A percentile compares a stretch with the other conserved stretches of the same genome.
Evolutionary conservation across 495 filamentous ascomycete species (phyloP).

Genomic region (Tuber melanosporum): DNA sequence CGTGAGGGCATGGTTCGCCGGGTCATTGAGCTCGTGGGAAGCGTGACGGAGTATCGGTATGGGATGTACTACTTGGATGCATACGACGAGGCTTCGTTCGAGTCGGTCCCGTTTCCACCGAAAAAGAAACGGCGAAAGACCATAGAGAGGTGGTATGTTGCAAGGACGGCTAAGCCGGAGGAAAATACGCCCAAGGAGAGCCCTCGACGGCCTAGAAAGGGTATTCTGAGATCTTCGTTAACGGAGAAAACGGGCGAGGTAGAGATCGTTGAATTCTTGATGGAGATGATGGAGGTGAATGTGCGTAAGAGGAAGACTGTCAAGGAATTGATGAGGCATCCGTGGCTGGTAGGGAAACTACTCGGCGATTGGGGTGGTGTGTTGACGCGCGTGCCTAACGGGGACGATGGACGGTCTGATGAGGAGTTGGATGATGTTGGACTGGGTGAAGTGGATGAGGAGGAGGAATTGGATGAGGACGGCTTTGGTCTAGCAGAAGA

Average conservation of each 20-base stretch:
- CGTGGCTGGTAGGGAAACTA: conserved; percentile 32
- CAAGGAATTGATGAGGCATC: conserved; percentile 24
- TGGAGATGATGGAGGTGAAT: conserved; percentile 34
- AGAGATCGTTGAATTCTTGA: conserved; percentile 19
- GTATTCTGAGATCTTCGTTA: conserved; percentile 14
- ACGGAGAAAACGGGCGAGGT: conserved; percentile 13
- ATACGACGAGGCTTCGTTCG: conserved; percentile 28
- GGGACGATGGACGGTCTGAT: conserved; percentile 4
- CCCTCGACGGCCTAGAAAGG: conserved; percentile 4
- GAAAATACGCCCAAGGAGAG: background rate
- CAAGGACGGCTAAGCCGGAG: background rate
- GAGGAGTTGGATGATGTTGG: background rate
- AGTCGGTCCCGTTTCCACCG: conserved; percentile 14
- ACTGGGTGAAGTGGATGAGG: conserved; percentile 8
- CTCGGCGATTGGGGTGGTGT: conserved; percentile 34
- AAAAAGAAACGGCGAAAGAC: conserved; percentile 15
- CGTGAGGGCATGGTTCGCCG: conserved; percentile 31
- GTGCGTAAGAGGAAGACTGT: conserved; percentile 25
- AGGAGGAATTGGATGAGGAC: conserved; percentile 8
- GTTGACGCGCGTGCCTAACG: conserved; percentile 12
- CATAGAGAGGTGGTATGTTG: conserved; percentile 7
- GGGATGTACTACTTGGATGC: conserved; percentile 30
- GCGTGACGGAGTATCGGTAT: conserved; percentile 22
- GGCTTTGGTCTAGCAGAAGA: background rate
- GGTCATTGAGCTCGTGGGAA: conserved; percentile 35